Evolutionary conservation across 768 basidiomycete species (phyloP).

Genomic region (Amanita inopinata): DNA sequence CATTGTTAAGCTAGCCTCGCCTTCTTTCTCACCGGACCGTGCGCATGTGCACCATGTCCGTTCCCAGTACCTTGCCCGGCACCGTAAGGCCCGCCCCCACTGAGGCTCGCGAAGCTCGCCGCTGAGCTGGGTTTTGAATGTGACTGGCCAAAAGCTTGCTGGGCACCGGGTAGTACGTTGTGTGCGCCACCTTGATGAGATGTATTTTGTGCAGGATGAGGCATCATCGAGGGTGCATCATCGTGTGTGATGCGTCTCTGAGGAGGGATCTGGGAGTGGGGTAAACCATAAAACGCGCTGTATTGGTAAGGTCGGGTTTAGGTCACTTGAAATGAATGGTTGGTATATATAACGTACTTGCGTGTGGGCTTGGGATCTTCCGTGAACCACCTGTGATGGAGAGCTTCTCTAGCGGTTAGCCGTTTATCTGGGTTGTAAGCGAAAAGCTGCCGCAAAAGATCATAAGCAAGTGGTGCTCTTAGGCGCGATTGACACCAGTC

Average conservation of each 20-base stretch:
- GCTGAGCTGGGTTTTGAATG: constrained; percentile 54
- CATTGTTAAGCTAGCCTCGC: constrained; percentile 38
- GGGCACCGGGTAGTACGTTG: constrained; percentile 19
- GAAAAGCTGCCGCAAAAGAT: constrained; percentile 81
- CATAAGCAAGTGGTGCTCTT: constrained; percentile 54
- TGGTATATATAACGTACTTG: constrained; percentile 54
- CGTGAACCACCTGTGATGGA: constrained; percentile 85
- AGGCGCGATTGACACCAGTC: constrained; percentile 73
- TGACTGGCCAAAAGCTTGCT: constrained; percentile 40
- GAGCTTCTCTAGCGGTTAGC: constrained; percentile 72
- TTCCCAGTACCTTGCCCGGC: constrained; percentile 24
- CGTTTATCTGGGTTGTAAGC: constrained; percentile 85
- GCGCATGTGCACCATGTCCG: constrained; percentile 23
- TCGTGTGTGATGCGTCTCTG: constrained; percentile 86
- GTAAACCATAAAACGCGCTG: constrained; percentile 69
- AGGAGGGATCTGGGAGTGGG: constrained; percentile 66
- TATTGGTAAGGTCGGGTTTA: constrained; percentile 4
- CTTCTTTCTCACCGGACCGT: constrained; percentile 46
- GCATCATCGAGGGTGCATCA: constrained; percentile 84
- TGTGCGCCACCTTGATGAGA: constrained; percentile 30
- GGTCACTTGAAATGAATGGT: constrained; percentile 2
- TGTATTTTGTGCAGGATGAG: constrained; percentile 38
- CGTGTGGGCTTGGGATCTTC: constrained; percentile 81
- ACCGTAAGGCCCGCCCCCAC: constrained; percentile 37
- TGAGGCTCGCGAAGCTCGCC: constrained; percentile 53